phyloP scores from a whole-genome alignment of 306 rosid species.

The Albizia julibrissin region DNA sequence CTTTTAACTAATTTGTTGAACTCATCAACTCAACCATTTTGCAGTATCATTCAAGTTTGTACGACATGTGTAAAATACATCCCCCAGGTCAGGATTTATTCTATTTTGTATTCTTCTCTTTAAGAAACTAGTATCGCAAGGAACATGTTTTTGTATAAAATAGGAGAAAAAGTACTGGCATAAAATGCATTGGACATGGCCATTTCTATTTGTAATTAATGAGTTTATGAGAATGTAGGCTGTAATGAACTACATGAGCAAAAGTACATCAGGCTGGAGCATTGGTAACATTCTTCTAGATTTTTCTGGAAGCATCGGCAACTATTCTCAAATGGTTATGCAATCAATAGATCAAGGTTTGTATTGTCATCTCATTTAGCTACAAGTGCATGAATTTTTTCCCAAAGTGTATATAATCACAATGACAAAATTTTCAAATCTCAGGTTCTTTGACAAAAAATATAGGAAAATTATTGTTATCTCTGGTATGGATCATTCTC shows the following conservation, averaged over 20 bases:
- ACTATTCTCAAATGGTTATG: slow-evolving; percentile 74
- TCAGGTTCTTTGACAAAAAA: slow-evolving; percentile 84
- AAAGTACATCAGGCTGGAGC: slow-evolving; percentile 93
- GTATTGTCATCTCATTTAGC: slow-evolving; percentile 10
- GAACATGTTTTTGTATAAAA: neutral
- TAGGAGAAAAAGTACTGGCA: neutral
- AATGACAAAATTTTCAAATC: slow-evolving; percentile 32
- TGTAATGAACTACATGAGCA: slow-evolving; percentile 69
- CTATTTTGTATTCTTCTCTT: neutral
- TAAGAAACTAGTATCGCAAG: neutral
- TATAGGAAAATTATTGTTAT: slow-evolving; percentile 68
- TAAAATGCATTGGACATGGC: neutral
- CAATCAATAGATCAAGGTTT: slow-evolving; percentile 91
- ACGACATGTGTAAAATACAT: slow-evolving; percentile 78
- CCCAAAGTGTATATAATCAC: slow-evolving; percentile 10
- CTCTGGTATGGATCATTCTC: slow-evolving; percentile 58
- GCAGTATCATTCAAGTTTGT: neutral
- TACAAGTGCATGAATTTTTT: neutral
- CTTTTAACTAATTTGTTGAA: neutral
- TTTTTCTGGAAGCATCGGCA: slow-evolving; percentile 73
- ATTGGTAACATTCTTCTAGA: slow-evolving; percentile 79
- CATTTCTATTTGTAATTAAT: neutral
- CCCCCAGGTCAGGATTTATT: slow-evolving; percentile 70
- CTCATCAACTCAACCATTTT: neutral
- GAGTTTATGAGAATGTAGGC: slow-evolving; percentile 45